Base-by-base conservation (phyloP, 169 alveolate species). In the Cyclospora cayetanensis region DNA sequence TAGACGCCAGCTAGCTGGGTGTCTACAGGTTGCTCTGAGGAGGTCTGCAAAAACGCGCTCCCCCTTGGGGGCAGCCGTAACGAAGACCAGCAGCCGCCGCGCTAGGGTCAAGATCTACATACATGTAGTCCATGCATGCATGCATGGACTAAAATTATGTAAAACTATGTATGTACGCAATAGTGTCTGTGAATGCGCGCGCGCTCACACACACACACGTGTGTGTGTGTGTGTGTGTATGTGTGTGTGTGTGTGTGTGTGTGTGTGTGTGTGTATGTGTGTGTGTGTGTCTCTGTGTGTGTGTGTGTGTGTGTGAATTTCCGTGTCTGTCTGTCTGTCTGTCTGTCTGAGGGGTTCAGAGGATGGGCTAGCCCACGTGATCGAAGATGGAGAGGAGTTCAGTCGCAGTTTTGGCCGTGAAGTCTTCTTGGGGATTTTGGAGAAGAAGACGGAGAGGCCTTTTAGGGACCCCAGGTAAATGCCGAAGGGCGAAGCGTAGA, bases 331-430 rank as follows among this genome's bases (percentile, higher is more conserved):
- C 12, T 63, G 74, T 63, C 11, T 63, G n/a, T 63, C 11, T 63
- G 74, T 63, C 11, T 11, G 79, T 27, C 27, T 20, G n/a, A 27
- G 79, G 42, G 29, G 65, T n/a, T 53, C 82, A 84, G 91, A 37
- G 22, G 92, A 31, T 12, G 92, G 92, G n/a, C 25, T 88, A 2
- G 92, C 87, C 4, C 92, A 88, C 79, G 87, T 88, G 22, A 88
- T 88, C 27, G 92, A 88, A 9, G 88, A 76, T 29, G 82, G 87
- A 53, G 46, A 55, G 27, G 84, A 43, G 43, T 88, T 88, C 65
- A 5, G 72, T 18, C 11, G 50, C 37, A n/a, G 20, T n/a, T 88
- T 88, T 37, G 90, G 83, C 15, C 37, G 74, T 20, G 93, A 90
- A 15, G 79, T 53, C 60, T 25, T 90, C 25, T 37, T 11, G 55